Percentiles rank a stretch among this genome's conserved stretches.
phyloP scores from a whole-genome alignment of 2,329 filamentous ascomycete species.

The Hymenoscyphus fraxineus region DNA sequence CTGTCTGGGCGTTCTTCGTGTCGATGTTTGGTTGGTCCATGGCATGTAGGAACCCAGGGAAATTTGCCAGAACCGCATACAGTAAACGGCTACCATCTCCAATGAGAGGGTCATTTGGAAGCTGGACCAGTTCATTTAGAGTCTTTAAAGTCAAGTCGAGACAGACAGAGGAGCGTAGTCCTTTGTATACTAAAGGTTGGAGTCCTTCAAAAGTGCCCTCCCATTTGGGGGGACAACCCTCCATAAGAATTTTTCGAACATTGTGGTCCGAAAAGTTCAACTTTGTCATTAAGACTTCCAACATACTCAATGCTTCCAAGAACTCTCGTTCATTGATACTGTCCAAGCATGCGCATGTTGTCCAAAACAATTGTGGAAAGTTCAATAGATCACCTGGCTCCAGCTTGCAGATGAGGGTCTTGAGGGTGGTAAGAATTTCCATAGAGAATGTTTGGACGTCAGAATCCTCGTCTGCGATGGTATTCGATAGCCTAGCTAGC shows the following conservation, averaged over 20 bases:
- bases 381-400: slow-evolving; percentile 73
- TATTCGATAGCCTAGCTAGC: slow-evolving; percentile 91
- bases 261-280: slow-evolving; percentile 71
- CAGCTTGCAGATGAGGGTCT: slow-evolving; percentile 83
- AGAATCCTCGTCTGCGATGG: slow-evolving; percentile 88
- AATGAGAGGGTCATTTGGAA: slow-evolving; percentile 76
- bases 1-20: slow-evolving; percentile 56
- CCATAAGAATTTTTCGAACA: slow-evolving; percentile 67
- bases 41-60: slow-evolving; percentile 77
- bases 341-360: slow-evolving; percentile 90
- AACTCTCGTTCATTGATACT: slow-evolving; percentile 97
- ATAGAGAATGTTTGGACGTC: slow-evolving; percentile 97
- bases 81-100: slow-evolving; percentile 80
- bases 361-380: slow-evolving; percentile 98
- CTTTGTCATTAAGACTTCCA: slow-evolving; percentile 80
- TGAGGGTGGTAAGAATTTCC: slow-evolving; percentile 92
- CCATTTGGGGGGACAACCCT: slow-evolving; percentile 81
- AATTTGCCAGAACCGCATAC: slow-evolving; percentile 84
- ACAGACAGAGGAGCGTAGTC: slow-evolving; percentile 79
- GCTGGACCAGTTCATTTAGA: slow-evolving; percentile 71
- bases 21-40: slow-evolving; percentile 64
- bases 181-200: slow-evolving; percentile 84
- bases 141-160: slow-evolving; percentile 73
- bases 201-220: slow-evolving; percentile 85
- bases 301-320: slow-evolving; percentile 84